phyloP scores from a whole-genome alignment of 768 basidiomycete genomes.

The Auriscalpium orientale region DNA sequence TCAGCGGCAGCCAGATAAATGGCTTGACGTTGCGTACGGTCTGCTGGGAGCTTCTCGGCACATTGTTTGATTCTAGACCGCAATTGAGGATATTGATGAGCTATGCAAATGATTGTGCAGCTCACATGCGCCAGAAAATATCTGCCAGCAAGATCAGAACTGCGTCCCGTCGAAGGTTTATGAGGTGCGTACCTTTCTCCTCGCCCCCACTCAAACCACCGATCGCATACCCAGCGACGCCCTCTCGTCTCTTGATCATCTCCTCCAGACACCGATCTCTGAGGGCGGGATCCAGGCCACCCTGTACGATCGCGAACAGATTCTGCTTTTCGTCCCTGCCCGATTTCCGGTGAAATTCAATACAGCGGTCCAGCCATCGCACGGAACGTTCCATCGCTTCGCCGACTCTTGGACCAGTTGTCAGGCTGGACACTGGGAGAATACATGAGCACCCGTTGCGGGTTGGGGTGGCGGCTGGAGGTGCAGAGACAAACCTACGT shows the following conservation, averaged over 20 bases:
- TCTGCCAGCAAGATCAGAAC: slow-evolving; percentile 32
- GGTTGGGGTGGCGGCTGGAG: neutral
- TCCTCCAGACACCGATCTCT: slow-evolving; percentile 72
- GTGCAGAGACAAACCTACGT: slow-evolving; percentile 56
- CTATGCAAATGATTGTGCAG: neutral
- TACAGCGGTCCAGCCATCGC: slow-evolving; percentile 87
- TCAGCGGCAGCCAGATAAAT: slow-evolving; percentile 11
- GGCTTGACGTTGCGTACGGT: slow-evolving; percentile 42
- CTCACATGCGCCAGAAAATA: slow-evolving; percentile 80
- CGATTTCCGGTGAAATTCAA: slow-evolving; percentile 61
- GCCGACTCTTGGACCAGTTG: slow-evolving; percentile 69
- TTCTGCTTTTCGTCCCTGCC: slow-evolving; percentile 66
- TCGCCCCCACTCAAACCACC: slow-evolving; percentile 89
- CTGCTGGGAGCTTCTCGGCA: slow-evolving; percentile 66
- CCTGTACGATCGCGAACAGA: slow-evolving; percentile 89
- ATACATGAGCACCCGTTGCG: neutral
- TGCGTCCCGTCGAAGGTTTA: neutral
- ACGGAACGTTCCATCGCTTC: slow-evolving; percentile 88
- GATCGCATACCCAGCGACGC: slow-evolving; percentile 86
- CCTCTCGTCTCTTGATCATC: slow-evolving; percentile 69
- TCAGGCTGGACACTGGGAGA: slow-evolving; percentile 65
- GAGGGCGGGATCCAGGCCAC: slow-evolving; percentile 66
- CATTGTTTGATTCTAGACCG: slow-evolving; percentile 71
- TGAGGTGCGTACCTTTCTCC: slow-evolving; percentile 59
- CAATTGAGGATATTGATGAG: slow-evolving; percentile 9